Percentiles rank a stretch among this genome's conserved stretches.
phyloP scores from a whole-genome alignment of 1,284 basidiomycete genomes.

The Trametes hirsuta region DNA sequence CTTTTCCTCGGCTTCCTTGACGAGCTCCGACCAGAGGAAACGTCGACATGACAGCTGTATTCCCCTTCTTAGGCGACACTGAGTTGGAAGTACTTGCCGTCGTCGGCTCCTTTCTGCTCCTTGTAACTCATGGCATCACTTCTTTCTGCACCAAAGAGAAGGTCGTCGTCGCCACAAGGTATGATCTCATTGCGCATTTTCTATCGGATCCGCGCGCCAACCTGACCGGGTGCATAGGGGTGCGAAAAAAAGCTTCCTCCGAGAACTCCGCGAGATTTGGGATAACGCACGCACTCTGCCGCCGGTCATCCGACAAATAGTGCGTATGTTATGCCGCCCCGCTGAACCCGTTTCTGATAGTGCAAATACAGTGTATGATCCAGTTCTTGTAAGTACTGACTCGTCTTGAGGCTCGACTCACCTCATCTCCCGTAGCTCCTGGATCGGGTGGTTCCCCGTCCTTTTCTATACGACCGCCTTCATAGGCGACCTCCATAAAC shows the following conservation, averaged over 20 bases:
- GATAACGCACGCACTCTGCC: slow-evolving; percentile 72
- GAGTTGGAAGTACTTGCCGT: slow-evolving; percentile 80
- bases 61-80: slow-evolving; percentile 76
- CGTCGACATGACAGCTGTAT: slow-evolving; percentile 63
- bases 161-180: slow-evolving; percentile 62
- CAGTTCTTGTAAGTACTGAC: slow-evolving; percentile 81
- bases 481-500: slow-evolving; percentile 84
- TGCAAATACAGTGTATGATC: slow-evolving; percentile 58
- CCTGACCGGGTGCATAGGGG: slow-evolving; percentile 24
- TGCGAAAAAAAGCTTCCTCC: slow-evolving; percentile 45
- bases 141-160: slow-evolving; percentile 75
- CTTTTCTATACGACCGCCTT: slow-evolving; percentile 89
- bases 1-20: background rate
- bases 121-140: slow-evolving; percentile 60
- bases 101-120: slow-evolving; percentile 55
- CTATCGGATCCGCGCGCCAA: no score
- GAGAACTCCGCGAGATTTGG: slow-evolving; percentile 69
- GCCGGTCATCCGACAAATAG: slow-evolving; percentile 77
- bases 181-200: slow-evolving; percentile 15
- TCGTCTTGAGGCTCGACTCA: slow-evolving; percentile 6
- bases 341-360: slow-evolving; percentile 14
- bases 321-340: slow-evolving; percentile 43
- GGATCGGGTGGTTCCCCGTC: slow-evolving; percentile 88
- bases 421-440: slow-evolving; percentile 54
- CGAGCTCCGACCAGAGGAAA: slow-evolving; percentile 57